phyloP scores from a whole-genome alignment of 140 eudicot species.

The Cichorium intybus region DNA sequence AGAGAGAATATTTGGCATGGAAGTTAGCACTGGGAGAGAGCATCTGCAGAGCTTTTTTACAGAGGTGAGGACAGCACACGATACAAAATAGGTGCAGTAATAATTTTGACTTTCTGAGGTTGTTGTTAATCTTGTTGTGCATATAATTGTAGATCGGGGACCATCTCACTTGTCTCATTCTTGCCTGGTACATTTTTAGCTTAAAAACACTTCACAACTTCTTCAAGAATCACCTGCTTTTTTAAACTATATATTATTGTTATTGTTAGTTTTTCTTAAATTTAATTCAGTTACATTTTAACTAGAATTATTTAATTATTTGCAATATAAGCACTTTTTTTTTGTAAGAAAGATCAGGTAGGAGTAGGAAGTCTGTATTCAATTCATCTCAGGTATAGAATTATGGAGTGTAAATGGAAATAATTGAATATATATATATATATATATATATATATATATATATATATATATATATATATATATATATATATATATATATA shows the following conservation, averaged over 20 bases:
- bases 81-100: constrained; percentile 45
- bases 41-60: constrained; percentile 42
- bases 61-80: constrained; percentile 39
- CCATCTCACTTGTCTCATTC: constrained; percentile 37
- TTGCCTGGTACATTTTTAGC: constrained; percentile 29
- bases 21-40: constrained; percentile 71
- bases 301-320: background rate
- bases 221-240: constrained; percentile 11
- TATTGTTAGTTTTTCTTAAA: background rate
- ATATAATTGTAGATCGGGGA: constrained; percentile 43
- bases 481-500: no score
- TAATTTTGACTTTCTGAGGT: constrained; percentile 37
- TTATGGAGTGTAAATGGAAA: background rate
- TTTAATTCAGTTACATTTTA: constrained; percentile 9
- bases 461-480: background rate
- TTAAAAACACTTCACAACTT: background rate
- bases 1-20: constrained; percentile 68
- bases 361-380: background rate
- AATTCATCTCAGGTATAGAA: background rate
- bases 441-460: background rate
- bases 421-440: background rate
- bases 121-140: constrained; percentile 4
- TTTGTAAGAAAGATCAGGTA: background rate
- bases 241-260: constrained; percentile 6
- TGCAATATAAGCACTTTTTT: background rate